These are phyloP conservation scores for Colletotrichum tamarilloi DNA, from an alignment of 2,329 filamentous ascomycete genomes.

Conservation along the genomic window DNA sequence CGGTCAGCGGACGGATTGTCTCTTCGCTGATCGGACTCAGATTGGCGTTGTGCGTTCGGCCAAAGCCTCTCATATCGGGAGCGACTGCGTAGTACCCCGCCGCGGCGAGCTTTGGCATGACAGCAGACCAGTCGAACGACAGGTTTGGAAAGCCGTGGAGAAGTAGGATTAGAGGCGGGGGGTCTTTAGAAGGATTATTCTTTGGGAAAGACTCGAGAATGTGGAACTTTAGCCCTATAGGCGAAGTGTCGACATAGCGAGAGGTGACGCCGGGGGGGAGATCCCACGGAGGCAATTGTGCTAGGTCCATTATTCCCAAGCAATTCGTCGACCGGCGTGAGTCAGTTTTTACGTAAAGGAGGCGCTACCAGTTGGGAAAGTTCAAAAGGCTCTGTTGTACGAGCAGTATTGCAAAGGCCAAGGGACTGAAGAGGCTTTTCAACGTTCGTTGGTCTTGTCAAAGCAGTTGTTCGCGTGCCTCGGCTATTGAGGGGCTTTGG, in stretches of 20 bases:
- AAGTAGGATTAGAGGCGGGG: constrained; percentile 66
- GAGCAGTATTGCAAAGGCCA: fast-evolving
- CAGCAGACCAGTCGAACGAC: constrained; percentile 75
- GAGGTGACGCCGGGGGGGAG: constrained; percentile 66
- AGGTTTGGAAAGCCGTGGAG: constrained; percentile 77
- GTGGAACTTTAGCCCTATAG: constrained; percentile 71
- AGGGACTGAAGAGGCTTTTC: background rate
- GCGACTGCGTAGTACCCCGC: constrained; percentile 74
- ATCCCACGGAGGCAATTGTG: background rate
- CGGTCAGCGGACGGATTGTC: constrained; percentile 57
- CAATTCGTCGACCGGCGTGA: background rate
- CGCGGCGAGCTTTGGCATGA: constrained; percentile 67
- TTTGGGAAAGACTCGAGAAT: constrained; percentile 62
- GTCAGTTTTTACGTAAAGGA: background rate
- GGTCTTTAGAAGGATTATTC: constrained; percentile 41
- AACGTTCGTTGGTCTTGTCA: background rate
- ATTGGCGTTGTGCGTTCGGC: constrained; percentile 58
- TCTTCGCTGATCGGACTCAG: constrained; percentile 47
- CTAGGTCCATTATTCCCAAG: background rate
- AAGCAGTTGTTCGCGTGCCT: background rate
- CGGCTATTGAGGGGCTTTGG: background rate
- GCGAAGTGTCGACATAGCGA: constrained; percentile 59
- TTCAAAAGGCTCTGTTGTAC: background rate
- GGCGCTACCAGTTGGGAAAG: background rate
- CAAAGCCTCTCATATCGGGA: constrained; percentile 76